These are phyloP conservation scores for Talaromyces proteolyticus DNA, from an alignment of 495 filamentous ascomycete species.

Conservation along the genomic window DNA sequence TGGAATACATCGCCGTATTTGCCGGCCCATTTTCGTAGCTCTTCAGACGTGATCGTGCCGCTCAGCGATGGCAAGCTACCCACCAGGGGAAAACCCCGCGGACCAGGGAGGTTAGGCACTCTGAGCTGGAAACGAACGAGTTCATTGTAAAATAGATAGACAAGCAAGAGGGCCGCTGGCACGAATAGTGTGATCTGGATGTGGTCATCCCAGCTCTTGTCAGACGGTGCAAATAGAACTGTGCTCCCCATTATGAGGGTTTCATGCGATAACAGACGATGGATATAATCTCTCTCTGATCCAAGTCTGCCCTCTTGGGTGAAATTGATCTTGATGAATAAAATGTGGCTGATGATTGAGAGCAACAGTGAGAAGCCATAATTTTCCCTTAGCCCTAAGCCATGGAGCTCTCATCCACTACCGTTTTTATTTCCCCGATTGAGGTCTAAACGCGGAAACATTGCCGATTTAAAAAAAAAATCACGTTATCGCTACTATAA, in stretches of 20 bases:
- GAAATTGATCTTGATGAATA: neutral
- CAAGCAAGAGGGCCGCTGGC: conserved; percentile 14
- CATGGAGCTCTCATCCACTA: too few species aligned
- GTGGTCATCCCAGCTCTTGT: neutral
- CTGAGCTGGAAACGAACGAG: conserved; percentile 41
- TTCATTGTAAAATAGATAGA: conserved; percentile 48
- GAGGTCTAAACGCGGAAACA: neutral
- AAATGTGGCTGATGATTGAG: neutral
- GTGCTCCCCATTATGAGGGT: neutral
- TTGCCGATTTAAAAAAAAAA: neutral
- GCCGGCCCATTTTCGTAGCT: conserved; percentile 53
- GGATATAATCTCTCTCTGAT: neutral
- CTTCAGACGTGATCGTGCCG: conserved; percentile 52
- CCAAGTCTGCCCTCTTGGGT: too few species aligned
- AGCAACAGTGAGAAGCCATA: neutral
- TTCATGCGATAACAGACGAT: neutral
- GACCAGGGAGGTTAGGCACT: conserved; percentile 47
- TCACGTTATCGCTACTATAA: neutral
- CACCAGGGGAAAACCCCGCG: conserved; percentile 49
- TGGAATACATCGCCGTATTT: conserved; percentile 57
- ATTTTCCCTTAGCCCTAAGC: neutral
- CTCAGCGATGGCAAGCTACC: conserved; percentile 39
- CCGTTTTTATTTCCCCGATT: neutral
- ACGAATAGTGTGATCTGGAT: neutral
- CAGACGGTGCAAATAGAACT: neutral